Base-by-base conservation (phyloP, 164 flowering plant species). In the Magnolia changhungtana region DNA sequence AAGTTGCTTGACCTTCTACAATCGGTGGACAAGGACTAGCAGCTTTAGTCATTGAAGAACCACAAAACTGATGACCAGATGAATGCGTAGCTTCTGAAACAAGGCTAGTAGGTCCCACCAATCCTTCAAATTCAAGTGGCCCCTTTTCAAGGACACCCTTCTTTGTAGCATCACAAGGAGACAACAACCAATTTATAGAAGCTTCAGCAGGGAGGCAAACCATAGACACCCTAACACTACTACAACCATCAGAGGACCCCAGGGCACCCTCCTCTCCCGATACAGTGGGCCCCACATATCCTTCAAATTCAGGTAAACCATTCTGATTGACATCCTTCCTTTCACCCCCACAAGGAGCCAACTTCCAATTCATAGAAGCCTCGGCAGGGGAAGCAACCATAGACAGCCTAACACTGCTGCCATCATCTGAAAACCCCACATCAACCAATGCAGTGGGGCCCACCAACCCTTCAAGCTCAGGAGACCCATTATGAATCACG, bases 321-420 rank as follows among this genome's bases (percentile, higher is more conserved):
- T 55, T 14, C 61, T 55, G 16, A 78, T 58, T 21, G 87, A 85
- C 8, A 72, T 76, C 79, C 52, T 78, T 79, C 49, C 76, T 73
- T 64, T 79, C 84, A 69, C 74, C 79, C 49, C 72, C 74, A 73
- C 84, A 78, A 1, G 97, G 96, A 19, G 97, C 88, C 77, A 78
- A 78, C 1, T 86, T 81, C 97, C 97, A 95, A 9, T 78, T 80
- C 86, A 93, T 74, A 13, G 93, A 90, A 66, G 96, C 98, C 75
- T 90, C 92, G 64, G 75, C 75, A 52, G 90, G 95, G 24, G 81
- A 75, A 73, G 92, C 90, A 45, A 87, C 70, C 37, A 78, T 51
- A 23, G 87, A 85, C 8, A 72, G 77, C 52, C 82, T 75, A 68
- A 67, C 74, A 75, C 50, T 63, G 6, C 52, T 55, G 69, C 24